Evolutionary conservation across 352 stramenopile genomes (phyloP).

Genomic region (Phytophthora megakarya): DNA sequence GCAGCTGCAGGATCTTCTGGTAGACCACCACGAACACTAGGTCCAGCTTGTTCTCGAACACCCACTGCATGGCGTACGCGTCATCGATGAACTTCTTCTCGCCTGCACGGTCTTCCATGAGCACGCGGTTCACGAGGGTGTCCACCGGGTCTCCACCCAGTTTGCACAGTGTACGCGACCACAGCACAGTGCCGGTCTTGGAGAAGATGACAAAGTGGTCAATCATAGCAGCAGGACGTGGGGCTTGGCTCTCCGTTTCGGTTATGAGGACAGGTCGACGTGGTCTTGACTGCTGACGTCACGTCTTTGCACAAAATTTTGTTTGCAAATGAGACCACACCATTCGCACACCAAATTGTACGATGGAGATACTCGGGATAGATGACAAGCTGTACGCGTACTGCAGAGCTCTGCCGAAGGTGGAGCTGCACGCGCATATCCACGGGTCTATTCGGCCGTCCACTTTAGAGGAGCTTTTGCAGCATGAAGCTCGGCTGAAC

Average conservation of each 20-base stretch:
- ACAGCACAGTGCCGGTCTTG: conserved; percentile 91
- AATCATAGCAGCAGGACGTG: conserved; percentile 66
- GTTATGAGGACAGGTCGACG: conserved; percentile 4
- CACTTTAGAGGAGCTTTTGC: conserved; percentile 72
- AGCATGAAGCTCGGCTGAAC: conserved; percentile 42
- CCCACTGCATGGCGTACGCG: conserved; percentile 91
- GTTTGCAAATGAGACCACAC: conserved; percentile 12
- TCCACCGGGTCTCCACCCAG: conserved; percentile 87
- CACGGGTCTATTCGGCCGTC: conserved; percentile 77
- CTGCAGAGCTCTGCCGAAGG: conserved; percentile 71
- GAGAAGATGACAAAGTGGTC: conserved; percentile 94
- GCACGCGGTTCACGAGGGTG: conserved; percentile 87
- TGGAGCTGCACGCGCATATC: conserved; percentile 90
- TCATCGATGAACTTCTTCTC: conserved; percentile 87
- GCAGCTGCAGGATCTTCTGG: conserved; percentile 90
- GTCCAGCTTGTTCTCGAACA: conserved; percentile 92
- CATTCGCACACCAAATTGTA: conserved; percentile 17
- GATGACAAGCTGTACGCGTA: conserved; percentile 41
- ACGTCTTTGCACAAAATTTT: conserved; percentile 16
- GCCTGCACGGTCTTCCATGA: conserved; percentile 89
- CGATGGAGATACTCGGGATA: conserved; percentile 22
- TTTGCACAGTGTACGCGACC: conserved; percentile 88
- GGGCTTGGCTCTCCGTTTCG: background rate
- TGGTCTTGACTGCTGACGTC: conserved; percentile 15
- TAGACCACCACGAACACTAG: conserved; percentile 93